These are phyloP conservation scores for Aspergillus bombycis DNA, from an alignment of 2,329 filamentous ascomycete genomes.

Conservation along the genomic window DNA sequence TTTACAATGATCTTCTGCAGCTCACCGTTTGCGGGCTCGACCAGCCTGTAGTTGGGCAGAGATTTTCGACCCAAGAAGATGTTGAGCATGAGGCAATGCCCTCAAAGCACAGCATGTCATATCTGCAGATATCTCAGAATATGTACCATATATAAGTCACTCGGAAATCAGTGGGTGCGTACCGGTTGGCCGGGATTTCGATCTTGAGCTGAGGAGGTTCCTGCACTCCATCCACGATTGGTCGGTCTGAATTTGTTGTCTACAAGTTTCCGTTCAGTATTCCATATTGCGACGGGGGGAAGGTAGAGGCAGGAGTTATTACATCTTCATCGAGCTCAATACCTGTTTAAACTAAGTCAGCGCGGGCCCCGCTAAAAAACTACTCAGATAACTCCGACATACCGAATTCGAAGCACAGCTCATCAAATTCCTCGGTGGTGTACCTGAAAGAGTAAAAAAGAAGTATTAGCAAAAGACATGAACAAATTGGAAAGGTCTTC, in stretches of 20 bases:
- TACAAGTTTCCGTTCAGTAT: constrained; percentile 23
- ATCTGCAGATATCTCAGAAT: constrained; percentile 47
- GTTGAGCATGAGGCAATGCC: constrained; percentile 95
- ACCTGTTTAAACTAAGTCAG: constrained; percentile 46
- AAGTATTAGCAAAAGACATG: constrained; percentile 18
- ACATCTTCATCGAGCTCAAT: constrained; percentile 96
- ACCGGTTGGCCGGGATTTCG: constrained; percentile 94
- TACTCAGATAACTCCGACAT: constrained; percentile 28
- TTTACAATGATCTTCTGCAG: constrained; percentile 80
- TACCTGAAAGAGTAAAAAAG: constrained; percentile 57
- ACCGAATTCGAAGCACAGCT: constrained; percentile 97
- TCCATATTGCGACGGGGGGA: not conserved
- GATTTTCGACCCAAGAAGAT: constrained; percentile 80
- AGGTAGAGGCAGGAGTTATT: constrained; percentile 19
- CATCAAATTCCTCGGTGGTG: constrained; percentile 93
- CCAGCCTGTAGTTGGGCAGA: constrained; percentile 78
- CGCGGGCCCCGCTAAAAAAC: constrained; percentile 27
- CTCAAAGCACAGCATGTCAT: constrained; percentile 96
- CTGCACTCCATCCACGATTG: constrained; percentile 75
- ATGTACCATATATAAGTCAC: not conserved
- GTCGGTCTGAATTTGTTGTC: constrained; percentile 74
- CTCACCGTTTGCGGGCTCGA: constrained; percentile 71
- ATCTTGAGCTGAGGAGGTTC: constrained; percentile 95
- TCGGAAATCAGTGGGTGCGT: constrained; percentile 42
- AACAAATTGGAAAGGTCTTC: not conserved